phyloP scores from a whole-genome alignment of 208 protist species.

The Blechomonas ayalai region DNA sequence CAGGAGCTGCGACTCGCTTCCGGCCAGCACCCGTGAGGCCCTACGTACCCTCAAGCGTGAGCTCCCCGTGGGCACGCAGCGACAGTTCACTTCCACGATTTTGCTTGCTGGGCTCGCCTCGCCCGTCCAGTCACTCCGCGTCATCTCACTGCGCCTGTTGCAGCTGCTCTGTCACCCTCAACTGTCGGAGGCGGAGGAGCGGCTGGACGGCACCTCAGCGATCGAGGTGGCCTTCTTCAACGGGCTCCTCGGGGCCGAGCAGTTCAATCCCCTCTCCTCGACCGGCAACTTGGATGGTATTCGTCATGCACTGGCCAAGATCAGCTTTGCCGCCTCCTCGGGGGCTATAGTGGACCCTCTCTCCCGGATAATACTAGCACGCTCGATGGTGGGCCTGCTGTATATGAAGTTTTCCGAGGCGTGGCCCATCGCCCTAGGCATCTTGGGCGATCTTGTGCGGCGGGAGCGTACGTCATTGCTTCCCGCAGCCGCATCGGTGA shows the following conservation, averaged over 20 bases:
- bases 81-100: slow-evolving; percentile 36
- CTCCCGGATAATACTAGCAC: slow-evolving; percentile 49
- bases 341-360: slow-evolving; percentile 44
- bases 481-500: neutral
- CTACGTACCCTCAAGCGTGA: slow-evolving; percentile 23
- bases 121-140: slow-evolving; percentile 50
- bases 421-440: slow-evolving; percentile 53
- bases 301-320: slow-evolving; percentile 43
- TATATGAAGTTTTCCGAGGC: slow-evolving; percentile 75
- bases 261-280: slow-evolving; percentile 64
- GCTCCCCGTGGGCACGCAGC: slow-evolving; percentile 31
- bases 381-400: slow-evolving; percentile 71
- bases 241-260: slow-evolving; percentile 29
- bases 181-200: slow-evolving; percentile 2
- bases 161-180: slow-evolving; percentile 42
- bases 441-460: slow-evolving; percentile 49
- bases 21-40: slow-evolving; percentile 11
- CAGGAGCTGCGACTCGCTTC: neutral
- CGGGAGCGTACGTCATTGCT: slow-evolving; percentile 31
- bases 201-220: slow-evolving; percentile 13
- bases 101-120: slow-evolving; percentile 65
- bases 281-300: slow-evolving; percentile 61
- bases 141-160: slow-evolving; percentile 61
- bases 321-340: slow-evolving; percentile 51
- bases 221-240: slow-evolving; percentile 30